phyloP scores from a whole-genome alignment of 1,284 basidiomycete species.

The Trametes pubescens region DNA sequence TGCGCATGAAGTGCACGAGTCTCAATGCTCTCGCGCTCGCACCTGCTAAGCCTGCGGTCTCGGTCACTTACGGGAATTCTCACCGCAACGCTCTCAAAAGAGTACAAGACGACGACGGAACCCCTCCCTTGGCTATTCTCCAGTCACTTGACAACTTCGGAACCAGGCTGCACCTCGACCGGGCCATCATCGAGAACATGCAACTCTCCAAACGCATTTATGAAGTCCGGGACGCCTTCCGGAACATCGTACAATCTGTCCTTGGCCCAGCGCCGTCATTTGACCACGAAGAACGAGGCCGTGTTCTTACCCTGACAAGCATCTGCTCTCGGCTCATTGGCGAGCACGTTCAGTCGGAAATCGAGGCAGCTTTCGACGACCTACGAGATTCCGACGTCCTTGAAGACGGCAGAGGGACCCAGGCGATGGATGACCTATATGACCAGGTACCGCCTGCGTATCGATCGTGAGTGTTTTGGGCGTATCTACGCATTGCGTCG shows the following conservation, averaged over 20 bases:
- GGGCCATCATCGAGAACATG: conserved; percentile 46
- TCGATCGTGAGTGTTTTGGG: conserved; percentile 53
- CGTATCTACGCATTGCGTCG: background rate
- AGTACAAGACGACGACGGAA: conserved; percentile 28
- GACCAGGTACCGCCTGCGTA: conserved; percentile 56
- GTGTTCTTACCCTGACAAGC: conserved; percentile 47
- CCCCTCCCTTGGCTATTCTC: conserved; percentile 50
- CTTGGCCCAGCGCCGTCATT: conserved; percentile 29
- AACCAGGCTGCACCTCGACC: conserved; percentile 47
- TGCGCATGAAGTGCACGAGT: conserved; percentile 58
- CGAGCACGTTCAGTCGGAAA: conserved; percentile 50
- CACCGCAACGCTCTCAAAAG: background rate
- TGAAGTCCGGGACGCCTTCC: conserved; percentile 61
- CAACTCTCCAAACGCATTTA: conserved; percentile 58
- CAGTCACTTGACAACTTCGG: conserved; percentile 47
- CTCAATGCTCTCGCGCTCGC: conserved; percentile 43
- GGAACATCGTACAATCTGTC: conserved; percentile 52
- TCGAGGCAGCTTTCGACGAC: conserved; percentile 39
- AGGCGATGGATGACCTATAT: conserved; percentile 53
- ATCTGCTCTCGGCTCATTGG: conserved; percentile 61
- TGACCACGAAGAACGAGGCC: background rate
- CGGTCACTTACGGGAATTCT: conserved; percentile 40
- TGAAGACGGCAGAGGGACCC: conserved; percentile 43
- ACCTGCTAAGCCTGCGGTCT: conserved; percentile 30
- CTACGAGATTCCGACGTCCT: conserved; percentile 34